Evolutionary conservation across 306 rosid genomes (phyloP), one percentile per base, ranked within the genome.

Genomic region (Albizia julibrissin): DNA sequence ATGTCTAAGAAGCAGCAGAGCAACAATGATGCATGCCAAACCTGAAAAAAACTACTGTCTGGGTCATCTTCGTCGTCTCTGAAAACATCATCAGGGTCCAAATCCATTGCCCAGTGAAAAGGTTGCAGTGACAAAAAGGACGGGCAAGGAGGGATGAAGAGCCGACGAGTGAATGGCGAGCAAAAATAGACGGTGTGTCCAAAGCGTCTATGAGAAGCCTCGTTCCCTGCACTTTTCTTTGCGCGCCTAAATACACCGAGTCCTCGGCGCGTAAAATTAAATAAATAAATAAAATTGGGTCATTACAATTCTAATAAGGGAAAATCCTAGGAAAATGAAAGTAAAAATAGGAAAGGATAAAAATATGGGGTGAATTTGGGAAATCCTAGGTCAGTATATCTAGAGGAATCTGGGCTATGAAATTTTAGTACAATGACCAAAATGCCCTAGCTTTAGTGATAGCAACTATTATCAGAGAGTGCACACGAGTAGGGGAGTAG

Each of bases 81-180:
- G 91, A 95, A 95, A n/a, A 93, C 84, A 34, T 93, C 98, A 68
- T 95, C 95, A 22, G 88, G 90, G 76, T 94, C 95, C 39, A 84
- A 74, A n/a, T 93, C 95, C 95, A 91, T 92, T n/a, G 24, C 27
- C 69, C 24, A 59, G 37, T 37, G 56, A 21, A 50, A 43, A 59
- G 31, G 19, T 2, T 26, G 5, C 18, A 15, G 47, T 27, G 2
- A 11, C 34, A 27, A 71, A 40, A 75, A 9, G 39, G 8, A 56
- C 7, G 40, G 22, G 8, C 15, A 15, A n/a, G 27, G 0, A 27
- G 27, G 18, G 72, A 33, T 0, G 37, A 31, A 15, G 59, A 37
- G 37, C 56, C 12, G 2, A 6, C 16, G 71, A 16, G 43, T 6
- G 19, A 18, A 3, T 1, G 29, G 5, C 39, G 31, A 59, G 1